A percentile compares a stretch with the other conserved stretches of the same genome.
Evolutionary conservation across 306 rosid species (phyloP).

Genomic region (Acacia confusa): DNA sequence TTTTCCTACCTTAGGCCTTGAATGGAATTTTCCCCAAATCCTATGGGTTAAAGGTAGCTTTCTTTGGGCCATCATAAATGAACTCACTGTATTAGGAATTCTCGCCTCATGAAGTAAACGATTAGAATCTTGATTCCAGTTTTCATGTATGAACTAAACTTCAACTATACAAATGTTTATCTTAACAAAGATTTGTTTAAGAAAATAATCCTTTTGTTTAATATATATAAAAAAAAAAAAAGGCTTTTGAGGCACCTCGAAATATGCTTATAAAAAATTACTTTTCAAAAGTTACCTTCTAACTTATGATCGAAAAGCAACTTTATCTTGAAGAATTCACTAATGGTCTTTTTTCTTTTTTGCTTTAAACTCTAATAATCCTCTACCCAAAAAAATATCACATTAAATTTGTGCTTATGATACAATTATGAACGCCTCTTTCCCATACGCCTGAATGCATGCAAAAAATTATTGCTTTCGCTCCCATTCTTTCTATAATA

Average conservation of each 20-base stretch:
- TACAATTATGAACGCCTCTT: background rate
- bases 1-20: no score
- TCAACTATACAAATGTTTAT: background rate
- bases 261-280: background rate
- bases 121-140: background rate
- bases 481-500: background rate
- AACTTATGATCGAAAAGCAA: background rate
- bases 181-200: background rate
- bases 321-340: conserved; percentile 9
- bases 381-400: background rate
- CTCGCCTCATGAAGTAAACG: background rate
- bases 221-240: background rate
- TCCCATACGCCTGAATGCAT: background rate
- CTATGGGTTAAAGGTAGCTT: background rate
- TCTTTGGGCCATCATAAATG: background rate
- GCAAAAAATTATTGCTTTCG: background rate
- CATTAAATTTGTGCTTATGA: background rate
- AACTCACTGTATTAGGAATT: background rate
- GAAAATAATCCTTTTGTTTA: background rate
- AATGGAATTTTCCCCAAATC: no score
- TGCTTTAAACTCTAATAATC: background rate
- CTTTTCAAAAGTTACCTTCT: background rate
- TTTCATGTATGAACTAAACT: background rate
- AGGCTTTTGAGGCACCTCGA: background rate
- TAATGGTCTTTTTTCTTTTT: background rate